Base-by-base conservation (phyloP, 1,284 basidiomycete genomes). In the Fomitopsis palustris region DNA sequence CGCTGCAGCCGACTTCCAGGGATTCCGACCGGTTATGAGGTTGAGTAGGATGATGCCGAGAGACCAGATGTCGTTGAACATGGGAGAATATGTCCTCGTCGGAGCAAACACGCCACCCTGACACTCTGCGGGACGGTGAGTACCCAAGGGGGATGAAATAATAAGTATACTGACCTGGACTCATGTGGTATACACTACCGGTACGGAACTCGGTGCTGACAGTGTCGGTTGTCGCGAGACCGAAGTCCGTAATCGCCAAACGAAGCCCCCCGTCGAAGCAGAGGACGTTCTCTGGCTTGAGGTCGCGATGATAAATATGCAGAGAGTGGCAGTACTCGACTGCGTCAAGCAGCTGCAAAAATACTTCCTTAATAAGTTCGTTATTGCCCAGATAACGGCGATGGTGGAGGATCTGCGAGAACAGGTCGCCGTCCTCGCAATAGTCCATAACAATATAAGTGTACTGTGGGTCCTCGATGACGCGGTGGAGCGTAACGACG, bases 281-380 rank as follows among this genome's bases (percentile, higher is more conserved):
- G 62, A 99, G 81, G 65, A 99, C 90, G 76, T 99, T 99, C 78
- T 98, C 97, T 27, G 96, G 96, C 80, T 98, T 99, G 69, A 99
- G 81, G 74, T 98, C 96, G 57, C 96, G 93, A 75, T 98, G 96
- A 79, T 92, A 97, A 72, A 98, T 94, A 74, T 93, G 93, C 60
- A 94, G 80, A 47, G 81, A 83, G 74, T 96, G 92, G 75, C 87
- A 88, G 75, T 93, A 93, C 65, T 95, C 90, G 69, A 98, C 93
- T 52, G 95, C 93, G 67, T 96, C 95, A 68, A 98, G 83, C 72
- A 98, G 87, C 75, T 97, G 95, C 56, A 95, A 80, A 77, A 96
- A 96, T 61, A 95, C 89, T 63, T 87, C 82, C 69, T 88, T 91
- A 77, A 96, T 95, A 62, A 95, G 81, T 39, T 79, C 78, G 74